These are phyloP conservation scores for Clonostachys chloroleuca DNA, from an alignment of 2,329 filamentous ascomycete species.

Conservation along the genomic window DNA sequence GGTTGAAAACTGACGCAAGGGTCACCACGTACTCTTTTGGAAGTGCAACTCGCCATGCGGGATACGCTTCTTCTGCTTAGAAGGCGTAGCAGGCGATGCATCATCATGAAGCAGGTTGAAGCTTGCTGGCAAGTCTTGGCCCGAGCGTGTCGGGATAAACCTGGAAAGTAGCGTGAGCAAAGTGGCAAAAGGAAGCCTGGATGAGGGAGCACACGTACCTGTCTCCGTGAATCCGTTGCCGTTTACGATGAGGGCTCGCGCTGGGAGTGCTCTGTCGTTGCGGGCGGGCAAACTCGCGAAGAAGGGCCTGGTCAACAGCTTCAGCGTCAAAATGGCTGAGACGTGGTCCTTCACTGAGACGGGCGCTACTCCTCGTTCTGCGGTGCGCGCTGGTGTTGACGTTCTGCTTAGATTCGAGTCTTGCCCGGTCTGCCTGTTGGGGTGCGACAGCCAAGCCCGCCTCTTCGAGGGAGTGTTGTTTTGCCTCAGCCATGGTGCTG, in stretches of 20 bases:
- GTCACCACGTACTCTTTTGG: slow-evolving; percentile 68
- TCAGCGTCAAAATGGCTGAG: slow-evolving; percentile 40
- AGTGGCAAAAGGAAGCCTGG: not conserved
- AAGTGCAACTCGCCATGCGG: slow-evolving; percentile 91
- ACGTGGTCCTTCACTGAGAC: slow-evolving; percentile 27
- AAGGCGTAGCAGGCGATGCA: slow-evolving; percentile 86
- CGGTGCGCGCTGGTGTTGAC: slow-evolving; percentile 24
- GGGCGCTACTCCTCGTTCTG: slow-evolving; percentile 24
- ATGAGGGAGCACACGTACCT: slow-evolving; percentile 35
- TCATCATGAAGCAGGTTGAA: slow-evolving; percentile 91
- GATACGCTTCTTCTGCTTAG: slow-evolving; percentile 76
- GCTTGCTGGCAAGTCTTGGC: slow-evolving; percentile 88
- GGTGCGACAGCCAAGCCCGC: slow-evolving; percentile 33
- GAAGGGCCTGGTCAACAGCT: slow-evolving; percentile 43
- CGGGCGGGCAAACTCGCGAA: slow-evolving; percentile 45
- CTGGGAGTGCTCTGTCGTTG: slow-evolving; percentile 47
- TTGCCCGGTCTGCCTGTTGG: slow-evolving; percentile 34
- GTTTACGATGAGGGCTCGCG: slow-evolving; percentile 52
- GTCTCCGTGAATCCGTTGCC: slow-evolving; percentile 56
- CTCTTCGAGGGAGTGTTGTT: slow-evolving; percentile 19
- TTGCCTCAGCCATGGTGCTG: slow-evolving; percentile 19
- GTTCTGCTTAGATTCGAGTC: slow-evolving; percentile 33
- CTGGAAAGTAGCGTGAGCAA: slow-evolving; percentile 38
- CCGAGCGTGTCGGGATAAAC: slow-evolving; percentile 92
- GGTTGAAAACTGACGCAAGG: not conserved